Conservation (phyloP, 768 basidiomycete species). For the Saitozyma podzolica region DNA sequence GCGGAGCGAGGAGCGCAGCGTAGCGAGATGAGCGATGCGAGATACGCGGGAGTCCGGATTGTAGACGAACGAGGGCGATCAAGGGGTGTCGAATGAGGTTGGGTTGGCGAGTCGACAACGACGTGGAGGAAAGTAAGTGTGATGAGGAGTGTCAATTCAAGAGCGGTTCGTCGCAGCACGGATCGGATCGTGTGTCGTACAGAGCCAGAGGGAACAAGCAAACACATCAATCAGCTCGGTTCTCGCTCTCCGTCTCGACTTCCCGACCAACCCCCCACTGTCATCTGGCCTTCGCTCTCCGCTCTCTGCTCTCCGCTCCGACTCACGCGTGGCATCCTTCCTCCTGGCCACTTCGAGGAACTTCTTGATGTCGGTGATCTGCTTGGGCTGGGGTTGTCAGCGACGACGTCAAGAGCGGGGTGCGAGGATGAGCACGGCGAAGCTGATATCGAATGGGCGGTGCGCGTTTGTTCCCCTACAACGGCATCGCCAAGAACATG, state of each 20-base stretch:
- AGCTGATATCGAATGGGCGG: no score
- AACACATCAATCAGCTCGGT: slow-evolving; percentile 4
- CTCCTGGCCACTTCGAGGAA: slow-evolving; percentile 96
- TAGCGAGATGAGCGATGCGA: not conserved
- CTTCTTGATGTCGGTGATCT: slow-evolving; percentile 97
- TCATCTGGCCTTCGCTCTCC: no score
- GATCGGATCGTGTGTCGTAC: no score
- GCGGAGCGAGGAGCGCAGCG: not conserved
- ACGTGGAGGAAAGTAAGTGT: no score
- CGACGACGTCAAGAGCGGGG: not conserved
- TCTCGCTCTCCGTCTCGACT: not conserved
- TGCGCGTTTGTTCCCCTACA: no score
- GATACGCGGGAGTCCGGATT: no score
- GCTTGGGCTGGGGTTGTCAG: slow-evolving; percentile 71
- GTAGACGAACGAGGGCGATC: not conserved
- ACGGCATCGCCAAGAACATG: no score
- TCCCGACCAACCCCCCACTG: no score
- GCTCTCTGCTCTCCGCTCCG: not conserved
- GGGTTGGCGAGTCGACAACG: no score
- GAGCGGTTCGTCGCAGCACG: no score
- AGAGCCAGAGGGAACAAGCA: not conserved
- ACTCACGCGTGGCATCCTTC: slow-evolving; percentile 94
- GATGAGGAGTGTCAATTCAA: no score
- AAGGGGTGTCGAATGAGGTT: not conserved
- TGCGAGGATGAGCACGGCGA: not conserved